Percentiles rank a stretch among this genome's conserved stretches.
These are phyloP conservation scores for Blastocladiella britannica DNA, from an alignment of 192 early-diverging fungal genomes.

Conservation along the genomic window DNA sequence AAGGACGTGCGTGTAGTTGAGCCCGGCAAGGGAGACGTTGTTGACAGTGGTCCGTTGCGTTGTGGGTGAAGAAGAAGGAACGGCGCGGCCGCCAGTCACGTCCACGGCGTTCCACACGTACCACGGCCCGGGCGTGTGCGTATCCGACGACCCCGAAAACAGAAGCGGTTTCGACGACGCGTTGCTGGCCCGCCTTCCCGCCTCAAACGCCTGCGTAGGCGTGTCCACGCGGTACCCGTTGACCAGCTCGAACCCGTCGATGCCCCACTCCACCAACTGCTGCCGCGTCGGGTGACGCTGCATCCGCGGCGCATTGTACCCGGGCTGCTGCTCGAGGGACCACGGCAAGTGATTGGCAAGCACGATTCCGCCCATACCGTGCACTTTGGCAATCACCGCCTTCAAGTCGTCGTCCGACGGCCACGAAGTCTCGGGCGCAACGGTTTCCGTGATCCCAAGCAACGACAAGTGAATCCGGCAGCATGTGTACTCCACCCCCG, in stretches of 20 bases:
- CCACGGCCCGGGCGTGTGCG: conserved; percentile 36
- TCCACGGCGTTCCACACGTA: conserved; percentile 36
- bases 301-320: conserved; percentile 29
- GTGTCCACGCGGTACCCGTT: conserved; percentile 38
- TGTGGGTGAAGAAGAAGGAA: not conserved
- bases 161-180: conserved; percentile 20
- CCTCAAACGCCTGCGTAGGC: conserved; percentile 27
- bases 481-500: conserved; percentile 45
- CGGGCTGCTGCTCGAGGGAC: conserved; percentile 35
- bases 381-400: conserved; percentile 30
- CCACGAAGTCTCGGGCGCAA: conserved; percentile 16
- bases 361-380: conserved; percentile 43
- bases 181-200: conserved; percentile 6
- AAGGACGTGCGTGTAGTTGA: conserved; percentile 27
- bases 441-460: conserved; percentile 34
- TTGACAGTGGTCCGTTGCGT: conserved; percentile 15
- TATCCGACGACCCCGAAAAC: conserved; percentile 40
- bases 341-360: conserved; percentile 62
- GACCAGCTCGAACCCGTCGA: conserved; percentile 47
- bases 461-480: conserved; percentile 56
- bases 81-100: not conserved
- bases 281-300: conserved; percentile 37
- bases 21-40: not conserved
- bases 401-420: conserved; percentile 39
- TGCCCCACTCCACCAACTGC: conserved; percentile 35